These are phyloP conservation scores for Monosporascus cannonballus DNA, from an alignment of 2,329 filamentous ascomycete genomes.

Conservation along the genomic window DNA sequence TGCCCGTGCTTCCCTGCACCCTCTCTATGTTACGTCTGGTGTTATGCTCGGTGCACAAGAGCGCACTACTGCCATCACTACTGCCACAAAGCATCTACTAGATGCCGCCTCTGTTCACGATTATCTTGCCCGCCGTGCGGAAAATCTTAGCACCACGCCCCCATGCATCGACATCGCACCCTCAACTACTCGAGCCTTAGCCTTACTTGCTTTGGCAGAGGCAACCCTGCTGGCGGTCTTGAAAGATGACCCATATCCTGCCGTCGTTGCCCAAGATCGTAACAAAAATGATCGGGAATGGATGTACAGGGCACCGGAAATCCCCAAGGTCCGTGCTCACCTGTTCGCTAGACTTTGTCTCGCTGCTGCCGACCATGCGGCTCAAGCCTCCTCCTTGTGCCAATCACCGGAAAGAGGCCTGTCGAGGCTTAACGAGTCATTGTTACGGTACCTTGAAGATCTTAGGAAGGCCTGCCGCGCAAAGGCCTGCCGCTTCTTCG, in stretches of 20 bases:
- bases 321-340: slow-evolving; percentile 82
- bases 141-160: slow-evolving; percentile 31
- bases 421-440: slow-evolving; percentile 54
- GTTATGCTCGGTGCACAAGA: slow-evolving; percentile 58
- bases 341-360: slow-evolving; percentile 84
- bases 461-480: slow-evolving; percentile 69
- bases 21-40: slow-evolving; percentile 61
- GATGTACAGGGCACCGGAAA: slow-evolving; percentile 90
- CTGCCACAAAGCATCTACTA: slow-evolving; percentile 71
- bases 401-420: slow-evolving; percentile 30
- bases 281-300: slow-evolving; percentile 84
- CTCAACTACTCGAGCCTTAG: slow-evolving; percentile 47
- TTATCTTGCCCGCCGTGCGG: slow-evolving; percentile 57
- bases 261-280: slow-evolving; percentile 71
- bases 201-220: slow-evolving; percentile 71
- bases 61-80: slow-evolving; percentile 62
- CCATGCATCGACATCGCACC: slow-evolving; percentile 50
- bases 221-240: slow-evolving; percentile 84
- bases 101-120: slow-evolving; percentile 74
- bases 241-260: slow-evolving; percentile 91
- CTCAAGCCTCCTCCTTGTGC: slow-evolving; percentile 56
- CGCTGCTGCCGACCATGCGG: slow-evolving; percentile 81
- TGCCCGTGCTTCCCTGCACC: slow-evolving; percentile 66
- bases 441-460: slow-evolving; percentile 71
- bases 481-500: slow-evolving; percentile 85